Base-by-base conservation (phyloP, 148 eudicot species). In the Arctostaphylos glauca region DNA sequence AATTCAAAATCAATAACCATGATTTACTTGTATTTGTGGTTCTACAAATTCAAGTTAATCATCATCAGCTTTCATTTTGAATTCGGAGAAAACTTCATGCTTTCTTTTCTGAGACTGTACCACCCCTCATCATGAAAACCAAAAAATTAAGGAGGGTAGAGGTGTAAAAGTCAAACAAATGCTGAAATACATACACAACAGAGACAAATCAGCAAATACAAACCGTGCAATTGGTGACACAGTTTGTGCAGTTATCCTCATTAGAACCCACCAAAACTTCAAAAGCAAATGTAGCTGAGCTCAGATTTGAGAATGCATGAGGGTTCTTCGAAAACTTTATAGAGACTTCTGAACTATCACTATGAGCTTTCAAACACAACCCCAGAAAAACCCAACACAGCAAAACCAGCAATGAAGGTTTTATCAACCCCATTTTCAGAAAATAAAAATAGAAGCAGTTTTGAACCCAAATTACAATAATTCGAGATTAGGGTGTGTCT, bases 141-240 rank as follows among this genome's bases (percentile, higher is more conserved):
- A 0, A 31, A 31, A 31, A 31, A 31, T 31, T 31, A 31, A 31
- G 38, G 6, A 6, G 25, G 55, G 49, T 23, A 74, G 38, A 46
- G 31, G 12, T 60, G 8, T 2, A 59, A 44, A 56, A 46, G 23
- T 2, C 14, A 64, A 48, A 43, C 38, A 31, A 31, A 14, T 56
- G 13, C 25, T 62, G 41, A 56, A n/a, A 31, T 7, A 50, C 16
- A 12, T 49, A 73, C 5, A 52, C 7, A 52, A 0, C 14, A 15
- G 62, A 5, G 21, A 56, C 71, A 66, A 66, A 66, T 66, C 71
- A 66, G 10, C 73, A 54, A 15, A 54, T 53, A 88, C 83, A 86
- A 71, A 96, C 99, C 99, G 89, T 91, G 90, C 99, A 96, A 84
- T 74, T 89, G 88, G 88, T 84, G 83, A 83, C 85, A 67, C 96